A percentile compares a stretch with the other conserved stretches of the same genome.
phyloP scores from a whole-genome alignment of 2,329 filamentous ascomycete species.

The Madurella fahalii region DNA sequence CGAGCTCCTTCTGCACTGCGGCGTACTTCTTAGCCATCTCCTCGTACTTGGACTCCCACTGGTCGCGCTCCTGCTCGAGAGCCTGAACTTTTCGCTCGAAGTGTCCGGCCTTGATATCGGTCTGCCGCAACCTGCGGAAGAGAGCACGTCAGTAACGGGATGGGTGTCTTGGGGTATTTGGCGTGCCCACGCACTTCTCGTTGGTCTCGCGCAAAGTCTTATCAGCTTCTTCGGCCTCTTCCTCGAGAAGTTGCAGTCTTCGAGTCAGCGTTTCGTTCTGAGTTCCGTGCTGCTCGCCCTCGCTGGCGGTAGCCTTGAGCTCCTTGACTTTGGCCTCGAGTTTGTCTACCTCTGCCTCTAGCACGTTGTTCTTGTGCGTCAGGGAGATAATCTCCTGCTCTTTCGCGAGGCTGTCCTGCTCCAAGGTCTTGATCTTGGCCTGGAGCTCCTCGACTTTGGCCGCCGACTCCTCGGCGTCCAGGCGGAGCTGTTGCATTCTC shows the following conservation, averaged over 20 bases:
- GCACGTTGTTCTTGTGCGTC: conserved; percentile 88
- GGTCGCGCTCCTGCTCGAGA: conserved; percentile 83
- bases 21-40: conserved; percentile 91
- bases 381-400: conserved; percentile 98
- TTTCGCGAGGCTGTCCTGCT: conserved; percentile 93
- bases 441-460: conserved; percentile 84
- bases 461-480: conserved; percentile 84
- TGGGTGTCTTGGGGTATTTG: conserved; percentile 14
- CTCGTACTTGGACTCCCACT: conserved; percentile 97
- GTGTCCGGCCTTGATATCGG: conserved; percentile 98
- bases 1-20: conserved; percentile 79
- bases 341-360: conserved; percentile 90
- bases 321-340: conserved; percentile 79
- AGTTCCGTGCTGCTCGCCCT: conserved; percentile 75
- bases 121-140: conserved; percentile 79
- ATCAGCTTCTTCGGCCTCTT: conserved; percentile 95
- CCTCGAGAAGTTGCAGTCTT: conserved; percentile 92
- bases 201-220: conserved; percentile 95
- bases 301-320: conserved; percentile 79
- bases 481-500: conserved; percentile 93
- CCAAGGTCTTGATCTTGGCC: conserved; percentile 78
- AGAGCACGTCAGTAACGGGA: conserved; percentile 14
- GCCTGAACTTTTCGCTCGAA: conserved; percentile 99
- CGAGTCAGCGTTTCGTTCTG: conserved; percentile 90
- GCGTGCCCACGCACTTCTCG: conserved; percentile 73